Base-by-base conservation (phyloP, 352 stramenopile species). In the Halophytophthora batemanensis region DNA sequence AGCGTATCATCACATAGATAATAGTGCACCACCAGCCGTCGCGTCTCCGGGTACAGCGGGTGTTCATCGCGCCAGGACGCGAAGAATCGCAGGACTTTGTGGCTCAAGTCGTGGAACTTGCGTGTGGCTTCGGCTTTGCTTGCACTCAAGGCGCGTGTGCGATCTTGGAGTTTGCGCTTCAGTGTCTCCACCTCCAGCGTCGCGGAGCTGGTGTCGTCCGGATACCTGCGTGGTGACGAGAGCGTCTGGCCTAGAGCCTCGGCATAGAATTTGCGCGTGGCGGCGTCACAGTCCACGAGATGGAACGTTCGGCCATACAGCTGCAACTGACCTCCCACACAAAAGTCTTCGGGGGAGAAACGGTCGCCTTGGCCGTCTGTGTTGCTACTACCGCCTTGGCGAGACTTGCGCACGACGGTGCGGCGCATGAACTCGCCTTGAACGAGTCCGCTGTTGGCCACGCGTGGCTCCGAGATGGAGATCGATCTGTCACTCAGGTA, bases 1-100 rank as follows among this genome's bases (percentile, higher is more conserved):
- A 98, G 56, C 14, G 87, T 97, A 54, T 98, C 90, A 68, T 98
- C 90, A 21, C 71, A 65, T 44, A 98, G 52, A 61, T 96, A 98
- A 64, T 96, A 98, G 61, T 97, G 86, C 19, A 98, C 54, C 19
- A 95, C 77, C 59, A 96, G 98, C 34, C 74, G 66, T 15, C 83
- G 71, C 55, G 77, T 95, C 43, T 95, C 87, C 14, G 91, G 87
- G 51, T 97, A 96, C 45, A 96, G 64, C 18, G 83, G 82, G 41
- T 97, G 83, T 22, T 71, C 69, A 54, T 98, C 93, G n/a, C 88
- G 79, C 88, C 93, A 98, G 10, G 84, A 85, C 41, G 90, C 88
- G 61, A 80, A 96, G 64, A 98, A 98, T 21, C 87, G 70, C 40
- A 98, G 73, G 21, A 97, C 88, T 28, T 95, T 86, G 45, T 87